Evolutionary conservation across 179 eudicot genomes (phyloP).

Genomic region (Spinacia oleracea): DNA sequence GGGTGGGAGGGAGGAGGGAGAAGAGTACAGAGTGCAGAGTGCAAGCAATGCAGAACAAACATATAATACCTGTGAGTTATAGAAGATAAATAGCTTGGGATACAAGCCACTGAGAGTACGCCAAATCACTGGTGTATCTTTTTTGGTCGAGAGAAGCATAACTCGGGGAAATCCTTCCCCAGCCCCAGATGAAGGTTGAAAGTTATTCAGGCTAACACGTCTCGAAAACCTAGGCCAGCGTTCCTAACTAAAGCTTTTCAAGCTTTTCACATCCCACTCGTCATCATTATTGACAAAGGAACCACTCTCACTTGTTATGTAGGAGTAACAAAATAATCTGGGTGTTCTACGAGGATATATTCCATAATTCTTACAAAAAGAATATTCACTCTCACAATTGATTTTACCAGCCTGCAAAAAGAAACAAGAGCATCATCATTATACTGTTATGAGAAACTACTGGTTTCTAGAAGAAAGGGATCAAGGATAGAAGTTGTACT

Average conservation of each 20-base stretch:
- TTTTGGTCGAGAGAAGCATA: slow-evolving; percentile 84
- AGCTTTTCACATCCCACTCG: slow-evolving; percentile 51
- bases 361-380: slow-evolving; percentile 68
- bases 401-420: slow-evolving; percentile 69
- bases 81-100: slow-evolving; percentile 60
- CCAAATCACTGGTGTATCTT: slow-evolving; percentile 91
- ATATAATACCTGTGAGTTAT: slow-evolving; percentile 67
- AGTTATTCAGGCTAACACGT: slow-evolving; percentile 47
- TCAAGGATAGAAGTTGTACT: slow-evolving; percentile 35
- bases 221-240: slow-evolving; percentile 76
- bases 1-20: background rate
- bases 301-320: slow-evolving; percentile 52
- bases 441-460: background rate
- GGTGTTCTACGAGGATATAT: slow-evolving; percentile 57
- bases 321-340: slow-evolving; percentile 68
- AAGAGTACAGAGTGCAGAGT: too few relatives aligned
- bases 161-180: slow-evolving; percentile 61
- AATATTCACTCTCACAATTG: slow-evolving; percentile 63
- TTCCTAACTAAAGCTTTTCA: slow-evolving; percentile 78
- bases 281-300: slow-evolving; percentile 76
- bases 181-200: slow-evolving; percentile 41
- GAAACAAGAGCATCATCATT: slow-evolving; percentile 1
- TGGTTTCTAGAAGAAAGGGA: background rate
- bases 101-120: slow-evolving; percentile 84
- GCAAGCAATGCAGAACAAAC: too few relatives aligned